Evolutionary conservation across 768 basidiomycete genomes (phyloP).

Genomic region (Basidioascus undulatus): DNA sequence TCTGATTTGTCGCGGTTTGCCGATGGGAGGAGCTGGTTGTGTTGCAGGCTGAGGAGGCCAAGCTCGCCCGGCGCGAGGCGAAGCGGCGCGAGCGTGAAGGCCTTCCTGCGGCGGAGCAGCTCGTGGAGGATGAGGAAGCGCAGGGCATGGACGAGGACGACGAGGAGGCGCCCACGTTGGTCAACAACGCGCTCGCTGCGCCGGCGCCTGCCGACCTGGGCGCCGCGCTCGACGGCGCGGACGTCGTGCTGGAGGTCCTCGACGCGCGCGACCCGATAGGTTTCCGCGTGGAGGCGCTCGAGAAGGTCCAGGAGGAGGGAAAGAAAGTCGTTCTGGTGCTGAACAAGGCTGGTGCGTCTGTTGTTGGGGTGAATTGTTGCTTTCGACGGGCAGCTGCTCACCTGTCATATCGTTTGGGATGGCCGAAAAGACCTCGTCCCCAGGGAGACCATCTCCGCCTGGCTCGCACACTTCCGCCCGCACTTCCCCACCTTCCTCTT

Average conservation of each 20-base stretch:
- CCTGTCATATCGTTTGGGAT: neutral
- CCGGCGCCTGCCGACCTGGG: conserved; percentile 37
- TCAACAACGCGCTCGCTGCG: conserved; percentile 39
- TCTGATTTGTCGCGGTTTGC: neutral
- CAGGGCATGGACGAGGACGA: conserved; percentile 23
- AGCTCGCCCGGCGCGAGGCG: conserved; percentile 29
- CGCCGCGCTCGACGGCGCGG: conserved; percentile 46
- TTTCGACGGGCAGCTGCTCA: neutral
- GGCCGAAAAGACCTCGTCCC: conserved; percentile 50
- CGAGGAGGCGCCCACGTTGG: conserved; percentile 34
- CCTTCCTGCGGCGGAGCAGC: conserved; percentile 16
- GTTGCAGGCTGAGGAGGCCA: conserved; percentile 49
- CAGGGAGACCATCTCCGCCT: conserved; percentile 43
- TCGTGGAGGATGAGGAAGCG: conserved; percentile 15
- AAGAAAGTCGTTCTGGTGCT: conserved; percentile 40
- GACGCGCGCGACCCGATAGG: conserved; percentile 64
- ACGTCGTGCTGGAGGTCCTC: conserved; percentile 55
- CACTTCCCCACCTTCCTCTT: conserved; percentile 44
- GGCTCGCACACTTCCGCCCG: conserved; percentile 37
- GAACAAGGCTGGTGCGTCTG: conserved; percentile 62
- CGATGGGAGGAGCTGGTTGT: neutral
- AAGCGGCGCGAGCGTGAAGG: conserved; percentile 26
- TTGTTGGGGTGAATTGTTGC: neutral
- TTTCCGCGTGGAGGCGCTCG: conserved; percentile 39
- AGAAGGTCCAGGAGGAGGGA: conserved; percentile 21